Evolutionary conservation across 805 yeast species (phyloP).

Genomic region (Candida chauliodis): DNA sequence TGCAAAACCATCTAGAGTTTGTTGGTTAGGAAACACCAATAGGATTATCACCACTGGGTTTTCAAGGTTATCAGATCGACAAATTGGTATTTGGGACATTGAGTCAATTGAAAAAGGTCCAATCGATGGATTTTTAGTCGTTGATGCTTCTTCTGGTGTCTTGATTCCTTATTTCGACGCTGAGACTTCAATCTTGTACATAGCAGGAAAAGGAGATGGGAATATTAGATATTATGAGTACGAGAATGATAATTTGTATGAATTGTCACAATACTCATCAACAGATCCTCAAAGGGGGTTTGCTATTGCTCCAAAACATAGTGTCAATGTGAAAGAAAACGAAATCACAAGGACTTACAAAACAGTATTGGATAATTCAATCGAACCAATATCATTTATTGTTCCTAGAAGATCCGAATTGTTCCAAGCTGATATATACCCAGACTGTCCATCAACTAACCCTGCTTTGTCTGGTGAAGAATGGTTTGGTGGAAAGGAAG

Average conservation of each 20-base stretch:
- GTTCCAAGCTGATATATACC: slow-evolving; percentile 90
- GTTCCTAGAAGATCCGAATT: slow-evolving; percentile 94
- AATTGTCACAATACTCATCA: slow-evolving; percentile 85
- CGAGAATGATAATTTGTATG: slow-evolving; percentile 76
- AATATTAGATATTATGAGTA: slow-evolving; percentile 92
- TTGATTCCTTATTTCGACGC: slow-evolving; percentile 89
- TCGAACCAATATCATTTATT: slow-evolving; percentile 89
- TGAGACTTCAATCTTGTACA: slow-evolving; percentile 70
- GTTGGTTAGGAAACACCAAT: slow-evolving; percentile 86
- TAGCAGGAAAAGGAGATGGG: slow-evolving; percentile 98
- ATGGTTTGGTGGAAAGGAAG: slow-evolving; percentile 74
- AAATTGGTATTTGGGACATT: slow-evolving; percentile 91
- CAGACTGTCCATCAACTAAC: slow-evolving; percentile 78
- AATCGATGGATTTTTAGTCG: slow-evolving; percentile 79
- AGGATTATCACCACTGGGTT: slow-evolving; percentile 93
- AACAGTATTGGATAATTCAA: slow-evolving; percentile 76
- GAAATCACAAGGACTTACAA: slow-evolving; percentile 82
- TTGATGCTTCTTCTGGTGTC: slow-evolving; percentile 91
- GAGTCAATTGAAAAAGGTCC: slow-evolving; percentile 73
- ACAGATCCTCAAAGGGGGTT: slow-evolving; percentile 95
- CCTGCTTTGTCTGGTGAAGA: slow-evolving; percentile 80
- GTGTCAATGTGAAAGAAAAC: slow-evolving; percentile 74
- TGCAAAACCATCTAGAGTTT: slow-evolving; percentile 83
- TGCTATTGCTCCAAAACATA: slow-evolving; percentile 81
- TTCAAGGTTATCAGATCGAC: slow-evolving; percentile 89